Base-by-base conservation (phyloP, 805 yeast genomes). In the Candida piceae region DNA sequence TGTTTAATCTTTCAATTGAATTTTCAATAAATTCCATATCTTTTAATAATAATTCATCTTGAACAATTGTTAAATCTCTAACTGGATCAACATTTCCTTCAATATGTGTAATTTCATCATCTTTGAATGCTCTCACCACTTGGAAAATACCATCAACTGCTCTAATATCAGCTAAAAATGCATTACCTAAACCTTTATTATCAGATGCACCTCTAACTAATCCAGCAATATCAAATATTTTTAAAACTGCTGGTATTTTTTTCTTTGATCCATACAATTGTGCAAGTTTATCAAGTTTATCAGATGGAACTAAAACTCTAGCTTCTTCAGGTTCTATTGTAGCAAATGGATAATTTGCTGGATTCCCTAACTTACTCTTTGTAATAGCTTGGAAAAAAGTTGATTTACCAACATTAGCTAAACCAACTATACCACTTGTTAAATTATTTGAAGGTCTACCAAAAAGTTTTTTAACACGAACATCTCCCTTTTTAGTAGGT, bases 1-100 rank as follows among this genome's bases (percentile, higher is more conserved):
- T 70, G 75, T 95, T 58, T 74, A 76, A 62, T 80, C 71, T 53
- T 27, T 55, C 63, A 3, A 55, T 23, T 9, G 82, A 72, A 31
- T 86, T 89, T 56, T 78, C 78, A 49, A 89, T 83, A 58, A 55
- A 78, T 57, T 81, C 86, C 65, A 80, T 67, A 53, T 80, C 88
- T 51, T 80, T 80, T 33, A 79, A 62, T 19, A 76, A 64, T 41
- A 81, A 65, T 58, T 80, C 88, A 49, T 79, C 82, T 50, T 64
- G 72, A 28, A 80, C 82, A 45, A 79, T 77, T 18, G 69, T 69
- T 50, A 79, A 63, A 56, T 80, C 87, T 34, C 83, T 64, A 5
- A 72, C 67, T 1, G 86, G 84, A 56, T 80, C 76, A 12, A 79
- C 82, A 26, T 65, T 63, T 22, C 78, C 76, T 49, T 78, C 84